phyloP scores from a whole-genome alignment of 352 stramenopile species.

The Globisporangium lucens region DNA sequence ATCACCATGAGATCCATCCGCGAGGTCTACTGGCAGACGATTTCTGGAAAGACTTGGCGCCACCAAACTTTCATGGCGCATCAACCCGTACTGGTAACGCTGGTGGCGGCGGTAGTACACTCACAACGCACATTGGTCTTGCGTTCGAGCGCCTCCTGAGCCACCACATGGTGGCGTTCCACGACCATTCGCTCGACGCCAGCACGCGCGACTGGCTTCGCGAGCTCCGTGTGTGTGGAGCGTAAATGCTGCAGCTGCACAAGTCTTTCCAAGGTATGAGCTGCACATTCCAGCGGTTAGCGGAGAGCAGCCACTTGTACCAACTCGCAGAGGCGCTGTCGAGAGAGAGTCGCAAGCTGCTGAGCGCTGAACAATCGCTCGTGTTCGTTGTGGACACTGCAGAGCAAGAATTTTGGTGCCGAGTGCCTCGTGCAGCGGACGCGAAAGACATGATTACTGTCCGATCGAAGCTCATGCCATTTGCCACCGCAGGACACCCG shows the following conservation, averaged over 20 bases:
- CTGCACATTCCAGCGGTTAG: slow-evolving; percentile 47
- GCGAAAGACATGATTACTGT: slow-evolving; percentile 31
- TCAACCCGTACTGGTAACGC: not conserved
- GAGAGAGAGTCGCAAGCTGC: slow-evolving; percentile 39
- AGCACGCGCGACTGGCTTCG: slow-evolving; percentile 62
- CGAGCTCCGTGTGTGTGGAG: slow-evolving; percentile 49
- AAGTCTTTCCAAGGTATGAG: slow-evolving; percentile 58
- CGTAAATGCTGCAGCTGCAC: slow-evolving; percentile 56
- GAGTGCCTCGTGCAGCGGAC: slow-evolving; percentile 28
- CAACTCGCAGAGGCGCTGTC: slow-evolving; percentile 52
- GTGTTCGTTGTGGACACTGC: slow-evolving; percentile 68
- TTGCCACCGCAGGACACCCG: slow-evolving; percentile 11
- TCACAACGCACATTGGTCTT: slow-evolving; percentile 51
- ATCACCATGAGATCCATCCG: not conserved
- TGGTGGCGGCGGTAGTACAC: slow-evolving; percentile 10
- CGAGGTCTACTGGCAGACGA: slow-evolving; percentile 37
- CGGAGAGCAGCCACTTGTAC: slow-evolving; percentile 56
- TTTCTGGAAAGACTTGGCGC: slow-evolving; percentile 51
- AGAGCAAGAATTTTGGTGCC: slow-evolving; percentile 79
- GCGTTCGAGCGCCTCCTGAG: slow-evolving; percentile 57
- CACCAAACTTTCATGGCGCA: slow-evolving; percentile 11
- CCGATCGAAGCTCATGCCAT: slow-evolving; percentile 38
- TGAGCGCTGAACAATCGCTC: slow-evolving; percentile 59
- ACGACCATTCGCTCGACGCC: slow-evolving; percentile 45
- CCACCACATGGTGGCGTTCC: slow-evolving; percentile 48